Evolutionary conservation across 2,329 filamentous ascomycete species (phyloP).

Genomic region (Aspergillus fumigatus): DNA sequence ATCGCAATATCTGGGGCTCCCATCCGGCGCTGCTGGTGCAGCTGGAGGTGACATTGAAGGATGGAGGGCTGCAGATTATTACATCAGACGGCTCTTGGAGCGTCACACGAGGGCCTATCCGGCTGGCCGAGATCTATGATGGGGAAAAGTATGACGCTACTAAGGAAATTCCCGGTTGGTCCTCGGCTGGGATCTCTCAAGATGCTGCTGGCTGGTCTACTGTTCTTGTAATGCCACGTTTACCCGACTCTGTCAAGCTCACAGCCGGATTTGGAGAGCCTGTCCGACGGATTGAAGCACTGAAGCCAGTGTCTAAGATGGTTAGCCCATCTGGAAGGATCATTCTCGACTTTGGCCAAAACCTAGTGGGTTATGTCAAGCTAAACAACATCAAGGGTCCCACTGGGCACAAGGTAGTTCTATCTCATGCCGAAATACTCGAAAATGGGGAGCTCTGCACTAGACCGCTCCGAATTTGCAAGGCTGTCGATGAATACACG

Average conservation of each 20-base stretch:
- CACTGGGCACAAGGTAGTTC: constrained; percentile 23
- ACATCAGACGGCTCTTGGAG: constrained; percentile 9
- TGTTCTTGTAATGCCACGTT: not conserved
- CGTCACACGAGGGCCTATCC: constrained; percentile 8
- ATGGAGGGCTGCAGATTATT: not conserved
- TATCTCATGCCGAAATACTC: constrained; percentile 46
- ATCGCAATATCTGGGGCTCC: constrained; percentile 15
- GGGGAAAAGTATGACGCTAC: constrained; percentile 48
- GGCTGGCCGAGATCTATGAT: constrained; percentile 45
- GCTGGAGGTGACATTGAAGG: constrained; percentile 4
- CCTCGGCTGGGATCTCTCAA: constrained; percentile 17
- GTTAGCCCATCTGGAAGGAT: constrained; percentile 42
- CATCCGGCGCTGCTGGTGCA: constrained; percentile 1
- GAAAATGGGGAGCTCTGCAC: constrained; percentile 34
- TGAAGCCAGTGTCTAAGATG: constrained; percentile 25
- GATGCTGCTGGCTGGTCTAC: constrained; percentile 10
- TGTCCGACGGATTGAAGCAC: constrained; percentile 34
- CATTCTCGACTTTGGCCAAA: constrained; percentile 56
- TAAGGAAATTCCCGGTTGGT: constrained; percentile 30
- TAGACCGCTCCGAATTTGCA: constrained; percentile 32
- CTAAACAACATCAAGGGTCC: constrained; percentile 26
- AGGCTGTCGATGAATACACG: constrained; percentile 9
- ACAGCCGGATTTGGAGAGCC: constrained; percentile 42
- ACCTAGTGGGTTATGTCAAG: constrained; percentile 49
- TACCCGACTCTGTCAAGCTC: constrained; percentile 27